Evolutionary conservation across 2,329 filamentous ascomycete species (phyloP), one percentile per base, ranked within the genome.

Genomic region (Arthroderma sp.): DNA sequence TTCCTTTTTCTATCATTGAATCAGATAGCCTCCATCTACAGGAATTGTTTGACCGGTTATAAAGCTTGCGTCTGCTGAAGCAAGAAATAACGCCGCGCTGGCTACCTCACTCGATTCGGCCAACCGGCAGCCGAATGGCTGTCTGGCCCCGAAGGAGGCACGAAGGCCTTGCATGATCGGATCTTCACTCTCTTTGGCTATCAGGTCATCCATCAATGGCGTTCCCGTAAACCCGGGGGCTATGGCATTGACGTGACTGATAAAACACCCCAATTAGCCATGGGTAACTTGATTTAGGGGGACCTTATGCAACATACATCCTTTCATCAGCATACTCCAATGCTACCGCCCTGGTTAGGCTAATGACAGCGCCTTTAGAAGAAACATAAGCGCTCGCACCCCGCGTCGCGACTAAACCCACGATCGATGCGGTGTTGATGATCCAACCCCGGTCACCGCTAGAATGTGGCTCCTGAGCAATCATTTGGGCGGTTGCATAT

Each of bases 291-390:
- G 6, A 4, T 28, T 44, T 33, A 35, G 11, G 25, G 39, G 19
- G 11, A 23, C 15, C 9, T 25, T 25, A 25, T 8, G 2, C 19
- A n/a, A 38, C 60, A 9, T n/a, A 61, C 25, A 81, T 78, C 0
- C 71, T 67, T 9, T 75, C 64, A 0, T 65, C 64, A 0, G 74
- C 78, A 60, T 78, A 79, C 41, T 81, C 79, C 37, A 77, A 59
- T 0, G 78, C 78, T 0, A 78, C 69, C 7, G 73, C 67, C 35
- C 73, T 71, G 0, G 78, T 81, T 2, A 81, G 60, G n/a, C 75
- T 76, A 2, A 74, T 68, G 0, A 80, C 76, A 0, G 76, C 77
- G 4, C 75, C 76, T 60, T 81, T 81, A 0, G 74, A 76, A 0
- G 77, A 71, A 9, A 69, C 68, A 54, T 81, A 81, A 0, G 59